A percentile compares a stretch with the other conserved stretches of the same genome.
These are phyloP conservation scores for Penstemon newberryi DNA, from an alignment of 257 asterid species.

Conservation along the genomic window DNA sequence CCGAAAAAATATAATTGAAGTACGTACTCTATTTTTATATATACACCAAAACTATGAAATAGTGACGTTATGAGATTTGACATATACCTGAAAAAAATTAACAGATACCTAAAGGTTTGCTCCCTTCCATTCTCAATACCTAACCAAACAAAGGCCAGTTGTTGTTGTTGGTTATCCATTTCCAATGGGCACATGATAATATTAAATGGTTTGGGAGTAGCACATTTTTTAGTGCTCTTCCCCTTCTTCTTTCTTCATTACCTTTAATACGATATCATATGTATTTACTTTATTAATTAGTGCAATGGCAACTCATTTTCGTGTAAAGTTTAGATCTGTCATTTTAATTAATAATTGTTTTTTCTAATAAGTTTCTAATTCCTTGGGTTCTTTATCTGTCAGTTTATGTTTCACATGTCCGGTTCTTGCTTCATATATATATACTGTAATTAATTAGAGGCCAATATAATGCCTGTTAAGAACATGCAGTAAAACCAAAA, in stretches of 20 bases:
- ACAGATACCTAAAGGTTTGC: constrained; percentile 65
- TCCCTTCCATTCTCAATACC: constrained; percentile 63
- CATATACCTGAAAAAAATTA: constrained; percentile 58
- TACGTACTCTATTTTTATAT: background rate
- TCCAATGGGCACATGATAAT: constrained; percentile 44
- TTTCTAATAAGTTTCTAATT: too few species aligned
- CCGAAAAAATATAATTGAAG: too few species aligned
- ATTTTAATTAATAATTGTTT: too few species aligned
- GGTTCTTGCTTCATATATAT: too few species aligned
- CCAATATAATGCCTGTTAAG: background rate
- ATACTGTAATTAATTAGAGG: too few species aligned
- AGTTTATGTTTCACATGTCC: too few species aligned
- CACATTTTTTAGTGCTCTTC: constrained; percentile 30
- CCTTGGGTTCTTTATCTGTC: too few species aligned
- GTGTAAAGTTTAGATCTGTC: too few species aligned
- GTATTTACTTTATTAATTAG: too few species aligned
- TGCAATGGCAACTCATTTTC: too few species aligned
- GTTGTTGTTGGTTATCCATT: constrained; percentile 30
- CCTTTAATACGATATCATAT: background rate
- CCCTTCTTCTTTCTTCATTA: constrained; percentile 38
- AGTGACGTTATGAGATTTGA: constrained; percentile 46
- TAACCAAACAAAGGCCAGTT: constrained; percentile 38
- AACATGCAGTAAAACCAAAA: background rate
- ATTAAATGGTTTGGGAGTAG: constrained; percentile 43
- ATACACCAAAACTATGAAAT: constrained; percentile 27